phyloP scores from a whole-genome alignment of 148 eudicot genomes.

The Salicornia ramosissima region DNA sequence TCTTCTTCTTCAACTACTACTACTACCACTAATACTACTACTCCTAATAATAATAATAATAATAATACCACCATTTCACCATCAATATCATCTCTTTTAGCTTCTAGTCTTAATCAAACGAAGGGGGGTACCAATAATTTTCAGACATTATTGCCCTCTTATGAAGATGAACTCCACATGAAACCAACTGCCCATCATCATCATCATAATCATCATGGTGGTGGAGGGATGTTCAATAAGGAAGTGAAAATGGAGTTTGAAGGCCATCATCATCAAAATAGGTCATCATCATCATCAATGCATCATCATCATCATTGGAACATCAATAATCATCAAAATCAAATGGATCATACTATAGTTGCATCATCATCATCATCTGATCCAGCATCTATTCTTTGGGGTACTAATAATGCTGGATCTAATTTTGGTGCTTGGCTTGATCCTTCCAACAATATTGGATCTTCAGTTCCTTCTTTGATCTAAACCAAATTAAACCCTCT shows the following conservation, averaged over 20 bases:
- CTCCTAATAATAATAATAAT: too few relatives aligned
- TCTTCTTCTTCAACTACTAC: too few relatives aligned
- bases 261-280: constrained; percentile 34
- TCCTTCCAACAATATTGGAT: constrained; percentile 46
- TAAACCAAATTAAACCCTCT: constrained; percentile 10
- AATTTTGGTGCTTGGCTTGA: constrained; percentile 58
- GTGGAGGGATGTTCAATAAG: constrained; percentile 24
- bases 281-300: constrained; percentile 19
- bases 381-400: constrained; percentile 50
- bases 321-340: constrained; percentile 14
- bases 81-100: constrained; percentile 40
- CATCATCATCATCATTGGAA: constrained; percentile 28
- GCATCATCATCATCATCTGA: constrained; percentile 29
- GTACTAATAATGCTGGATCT: constrained; percentile 21
- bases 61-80: constrained; percentile 14
- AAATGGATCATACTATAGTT: constrained; percentile 31
- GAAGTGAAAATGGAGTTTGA: constrained; percentile 40
- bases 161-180: constrained; percentile 35
- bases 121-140: constrained; percentile 29
- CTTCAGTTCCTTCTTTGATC: constrained; percentile 69
- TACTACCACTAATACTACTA: too few relatives aligned
- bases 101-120: too few relatives aligned
- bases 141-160: constrained; percentile 38
- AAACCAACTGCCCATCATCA: constrained; percentile 9
- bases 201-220: too few relatives aligned